Evolutionary conservation across 2,329 filamentous ascomycete genomes (phyloP), one percentile per base, ranked within the genome.

Genomic region (Aspergillus fumigatiaffinis): DNA sequence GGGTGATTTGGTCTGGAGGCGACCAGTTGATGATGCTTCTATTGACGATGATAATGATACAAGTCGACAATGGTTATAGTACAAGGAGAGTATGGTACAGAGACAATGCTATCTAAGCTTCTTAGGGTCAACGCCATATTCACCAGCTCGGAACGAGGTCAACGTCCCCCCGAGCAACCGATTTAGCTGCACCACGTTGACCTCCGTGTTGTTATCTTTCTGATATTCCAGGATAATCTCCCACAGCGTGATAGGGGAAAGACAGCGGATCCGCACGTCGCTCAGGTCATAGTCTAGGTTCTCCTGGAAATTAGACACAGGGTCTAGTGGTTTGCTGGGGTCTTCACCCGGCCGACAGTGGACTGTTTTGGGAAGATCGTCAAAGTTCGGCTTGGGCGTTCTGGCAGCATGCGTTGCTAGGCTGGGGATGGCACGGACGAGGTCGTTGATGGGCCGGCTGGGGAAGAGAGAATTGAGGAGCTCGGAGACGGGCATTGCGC

Each of bases 141-240:
- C 53, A 1, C 68, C 66, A 2, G 62, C 26, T 4, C 63, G 61
- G 38, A 59, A 69, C n/a, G 56, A 58, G 1, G 71, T 74, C 58
- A 72, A 23, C 4, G 68, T 62, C 0, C 68, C 71, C 8, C 72
- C 72, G 3, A 74, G 57, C 14, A 63, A 10, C 14, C 71, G 66
- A 35, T 50, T 68, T 50, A 74, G 60, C 21, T 66, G 59, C 20
- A 65, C 35, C 6, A 56, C 50, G 6, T 65, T 61, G 4, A 66
- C 57, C 49, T 66, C 66, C 12, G 61, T 54, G 4, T 69, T 63
- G 32, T 17, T 17, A 53, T 66, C 66, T 7, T 66, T 63, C 25
- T 74, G 63, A 56, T 76, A 79, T 53, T 75, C 72, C 12, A 73
- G 20, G 6, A 68, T 62, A 26, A 78, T 61, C 35, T 74, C 73